phyloP scores from a whole-genome alignment of 805 yeast genomes.

The Starmerella lactis-condensi region DNA sequence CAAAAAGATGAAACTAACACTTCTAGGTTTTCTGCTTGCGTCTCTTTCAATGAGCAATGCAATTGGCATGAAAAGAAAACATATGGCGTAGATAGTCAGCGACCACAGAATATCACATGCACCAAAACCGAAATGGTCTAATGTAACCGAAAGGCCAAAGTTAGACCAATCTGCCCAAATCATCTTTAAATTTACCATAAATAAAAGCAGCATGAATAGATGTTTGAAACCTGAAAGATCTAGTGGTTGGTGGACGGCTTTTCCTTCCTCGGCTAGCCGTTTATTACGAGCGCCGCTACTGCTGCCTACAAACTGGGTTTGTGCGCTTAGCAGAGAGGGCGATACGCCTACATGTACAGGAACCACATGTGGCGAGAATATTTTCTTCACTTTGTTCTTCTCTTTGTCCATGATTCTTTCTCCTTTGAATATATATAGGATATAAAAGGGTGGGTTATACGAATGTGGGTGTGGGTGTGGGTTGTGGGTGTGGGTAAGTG shows the following conservation, averaged over 20 bases:
- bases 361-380: conserved; percentile 10
- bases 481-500: background rate
- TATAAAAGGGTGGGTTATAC: no score
- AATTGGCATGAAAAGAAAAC: conserved; percentile 23
- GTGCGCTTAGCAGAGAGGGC: conserved; percentile 14
- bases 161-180: conserved; percentile 24
- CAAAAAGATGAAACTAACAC: conserved; percentile 17
- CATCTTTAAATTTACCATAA: conserved; percentile 26
- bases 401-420: background rate
- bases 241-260: conserved; percentile 7
- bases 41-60: conserved; percentile 24
- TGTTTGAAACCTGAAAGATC: conserved; percentile 25
- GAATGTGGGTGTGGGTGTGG: no score
- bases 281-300: conserved; percentile 9
- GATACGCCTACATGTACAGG: conserved; percentile 13
- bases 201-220: conserved; percentile 24
- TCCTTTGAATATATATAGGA: no score
- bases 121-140: conserved; percentile 20
- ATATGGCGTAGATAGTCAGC: conserved; percentile 17
- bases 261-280: conserved; percentile 9
- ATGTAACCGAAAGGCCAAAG: conserved; percentile 23
- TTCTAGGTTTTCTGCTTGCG: conserved; percentile 3
- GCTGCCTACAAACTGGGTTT: conserved; percentile 1
- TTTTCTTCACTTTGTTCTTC: background rate
- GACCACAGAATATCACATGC: conserved; percentile 20